Evolutionary conservation across 257 asterid species (phyloP).

Genomic region (Lantana camara): DNA sequence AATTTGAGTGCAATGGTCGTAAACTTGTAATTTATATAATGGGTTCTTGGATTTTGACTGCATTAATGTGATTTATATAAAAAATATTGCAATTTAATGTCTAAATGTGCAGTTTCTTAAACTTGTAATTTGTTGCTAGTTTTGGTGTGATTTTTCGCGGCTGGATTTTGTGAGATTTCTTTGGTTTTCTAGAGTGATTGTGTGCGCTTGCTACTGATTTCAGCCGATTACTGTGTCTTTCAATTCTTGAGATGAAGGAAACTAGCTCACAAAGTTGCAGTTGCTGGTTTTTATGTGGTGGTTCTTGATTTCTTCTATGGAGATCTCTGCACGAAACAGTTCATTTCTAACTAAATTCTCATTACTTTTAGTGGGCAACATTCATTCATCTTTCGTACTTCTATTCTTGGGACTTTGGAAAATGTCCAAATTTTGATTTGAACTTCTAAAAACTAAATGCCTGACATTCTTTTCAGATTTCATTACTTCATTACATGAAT

Average conservation of each 20-base stretch:
- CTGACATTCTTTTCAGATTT: not conserved
- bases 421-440: not conserved
- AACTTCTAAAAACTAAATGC: not conserved
- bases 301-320: slow-evolving; percentile 70
- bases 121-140: slow-evolving; percentile 4
- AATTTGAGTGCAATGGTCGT: too few species aligned
- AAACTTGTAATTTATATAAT: too few species aligned
- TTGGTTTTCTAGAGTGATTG: slow-evolving; percentile 5
- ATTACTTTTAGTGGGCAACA: too few species aligned
- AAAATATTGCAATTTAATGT: too few species aligned
- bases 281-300: slow-evolving; percentile 60
- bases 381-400: too few species aligned
- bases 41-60: too few species aligned
- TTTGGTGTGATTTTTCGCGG: slow-evolving; percentile 9
- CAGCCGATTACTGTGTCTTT: not conserved
- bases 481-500: not conserved
- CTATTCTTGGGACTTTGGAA: not conserved
- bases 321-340: slow-evolving; percentile 49
- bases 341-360: slow-evolving; percentile 25
- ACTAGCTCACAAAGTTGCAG: slow-evolving; percentile 68
- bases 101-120: too few species aligned
- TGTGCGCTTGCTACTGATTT: slow-evolving; percentile 11
- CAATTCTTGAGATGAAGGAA: slow-evolving; percentile 42
- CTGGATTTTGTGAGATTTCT: slow-evolving; percentile 12
- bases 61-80: too few species aligned